Evolutionary conservation across 2,329 filamentous ascomycete species (phyloP).

Genomic region (Aspergillus awamori): DNA sequence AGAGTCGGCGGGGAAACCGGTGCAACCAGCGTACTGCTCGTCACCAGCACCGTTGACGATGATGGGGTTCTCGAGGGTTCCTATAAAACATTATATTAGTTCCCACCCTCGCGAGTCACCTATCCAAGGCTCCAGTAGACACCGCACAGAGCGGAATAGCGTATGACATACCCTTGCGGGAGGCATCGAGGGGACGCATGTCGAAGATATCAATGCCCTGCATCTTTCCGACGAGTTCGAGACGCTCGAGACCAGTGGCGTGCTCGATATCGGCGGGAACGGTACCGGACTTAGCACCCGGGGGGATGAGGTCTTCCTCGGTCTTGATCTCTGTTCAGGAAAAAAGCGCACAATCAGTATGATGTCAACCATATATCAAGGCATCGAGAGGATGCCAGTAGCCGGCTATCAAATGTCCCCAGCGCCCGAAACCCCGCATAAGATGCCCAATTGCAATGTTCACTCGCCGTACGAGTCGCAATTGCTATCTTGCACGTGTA

Average conservation of each 20-base stretch:
- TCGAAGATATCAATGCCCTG: slow-evolving; percentile 97
- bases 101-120: neutral
- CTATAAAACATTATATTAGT: slow-evolving; percentile 48
- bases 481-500: neutral
- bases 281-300: slow-evolving; percentile 79
- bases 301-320: slow-evolving; percentile 79
- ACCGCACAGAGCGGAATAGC: neutral
- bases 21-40: slow-evolving; percentile 97
- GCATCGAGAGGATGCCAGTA: neutral
- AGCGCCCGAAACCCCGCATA: neutral
- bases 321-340: slow-evolving; percentile 72
- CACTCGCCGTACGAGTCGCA: neutral
- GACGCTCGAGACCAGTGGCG: slow-evolving; percentile 93
- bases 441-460: slow-evolving; percentile 12
- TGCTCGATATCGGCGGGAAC: slow-evolving; percentile 95
- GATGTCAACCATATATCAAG: slow-evolving; percentile 16
- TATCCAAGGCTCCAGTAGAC: neutral
- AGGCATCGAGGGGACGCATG: slow-evolving; percentile 93
- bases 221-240: slow-evolving; percentile 99
- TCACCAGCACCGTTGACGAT: slow-evolving; percentile 87
- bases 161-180: slow-evolving; percentile 70
- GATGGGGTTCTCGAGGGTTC: slow-evolving; percentile 88
- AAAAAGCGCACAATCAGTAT: slow-evolving; percentile 14
- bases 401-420: neutral
- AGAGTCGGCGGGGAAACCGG: slow-evolving; percentile 87